Percentiles rank a stretch among this genome's conserved stretches.
Conservation (phyloP, 1,284 basidiomycete species). For the Moesziomyces parantarcticus region DNA sequence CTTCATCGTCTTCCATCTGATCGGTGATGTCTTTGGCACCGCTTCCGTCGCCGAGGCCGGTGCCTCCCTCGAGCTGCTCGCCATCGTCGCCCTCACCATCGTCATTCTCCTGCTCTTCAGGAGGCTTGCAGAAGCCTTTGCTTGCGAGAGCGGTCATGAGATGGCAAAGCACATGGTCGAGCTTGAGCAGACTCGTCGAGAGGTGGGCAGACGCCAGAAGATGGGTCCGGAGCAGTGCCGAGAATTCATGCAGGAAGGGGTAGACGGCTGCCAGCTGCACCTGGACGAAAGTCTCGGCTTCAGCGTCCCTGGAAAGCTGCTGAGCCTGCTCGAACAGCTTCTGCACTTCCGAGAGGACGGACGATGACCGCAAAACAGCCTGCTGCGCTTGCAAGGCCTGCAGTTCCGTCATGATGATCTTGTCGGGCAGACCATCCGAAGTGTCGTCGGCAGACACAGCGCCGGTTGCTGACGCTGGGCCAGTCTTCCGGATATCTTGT, state of each 20-base stretch:
- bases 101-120: slow-evolving; percentile 53
- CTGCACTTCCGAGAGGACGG: slow-evolving; percentile 35
- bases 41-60: slow-evolving; percentile 64
- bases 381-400: slow-evolving; percentile 26
- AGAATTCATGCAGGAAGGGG: slow-evolving; percentile 60
- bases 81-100: slow-evolving; percentile 50
- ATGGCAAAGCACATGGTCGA: slow-evolving; percentile 81
- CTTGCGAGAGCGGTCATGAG: slow-evolving; percentile 80
- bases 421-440: slow-evolving; percentile 36
- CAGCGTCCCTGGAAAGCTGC: slow-evolving; percentile 9
- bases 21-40: slow-evolving; percentile 71
- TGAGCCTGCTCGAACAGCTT: slow-evolving; percentile 24
- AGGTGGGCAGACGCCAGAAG: slow-evolving; percentile 71
- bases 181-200: slow-evolving; percentile 85
- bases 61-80: slow-evolving; percentile 63
- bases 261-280: slow-evolving; percentile 41
- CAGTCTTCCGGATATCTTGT: slow-evolving; percentile 53
- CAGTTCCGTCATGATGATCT: slow-evolving; percentile 36
- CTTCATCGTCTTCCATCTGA: slow-evolving; percentile 77
- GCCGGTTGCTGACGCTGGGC: neutral
- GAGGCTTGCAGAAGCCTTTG: slow-evolving; percentile 81
- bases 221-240: slow-evolving; percentile 69
- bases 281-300: slow-evolving; percentile 20
- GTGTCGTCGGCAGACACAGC: neutral
- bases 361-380: slow-evolving; percentile 32